phyloP scores from a whole-genome alignment of 2,329 filamentous ascomycete species.

The Botrytis fabae region DNA sequence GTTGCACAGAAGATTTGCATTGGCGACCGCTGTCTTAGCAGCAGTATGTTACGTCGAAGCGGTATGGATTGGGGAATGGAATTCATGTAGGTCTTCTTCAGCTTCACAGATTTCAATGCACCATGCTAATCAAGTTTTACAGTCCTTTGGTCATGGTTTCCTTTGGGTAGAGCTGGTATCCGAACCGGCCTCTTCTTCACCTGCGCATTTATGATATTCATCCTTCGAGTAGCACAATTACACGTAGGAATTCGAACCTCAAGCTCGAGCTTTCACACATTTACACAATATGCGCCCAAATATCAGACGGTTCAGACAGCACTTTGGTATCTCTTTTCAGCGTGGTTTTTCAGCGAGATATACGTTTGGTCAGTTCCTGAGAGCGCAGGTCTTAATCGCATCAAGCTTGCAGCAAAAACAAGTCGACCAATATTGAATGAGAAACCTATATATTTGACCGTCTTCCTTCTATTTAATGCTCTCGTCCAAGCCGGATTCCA shows the following conservation, averaged over 20 bases:
- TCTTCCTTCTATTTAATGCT: constrained; percentile 68
- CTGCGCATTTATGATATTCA: constrained; percentile 73
- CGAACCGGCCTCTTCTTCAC: constrained; percentile 75
- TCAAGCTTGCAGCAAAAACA: constrained; percentile 66
- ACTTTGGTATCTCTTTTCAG: constrained; percentile 75
- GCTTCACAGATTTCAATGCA: background rate
- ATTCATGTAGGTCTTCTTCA: constrained; percentile 50
- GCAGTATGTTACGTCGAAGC: constrained; percentile 72
- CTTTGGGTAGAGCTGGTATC: constrained; percentile 71
- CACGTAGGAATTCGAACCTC: constrained; percentile 74
- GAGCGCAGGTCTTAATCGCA: constrained; percentile 66
- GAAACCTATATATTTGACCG: constrained; percentile 76
- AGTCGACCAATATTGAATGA: constrained; percentile 83
- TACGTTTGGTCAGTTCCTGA: constrained; percentile 71
- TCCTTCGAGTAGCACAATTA: constrained; percentile 82
- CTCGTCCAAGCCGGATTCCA: constrained; percentile 69
- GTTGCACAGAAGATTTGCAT: constrained; percentile 82
- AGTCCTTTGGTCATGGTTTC: constrained; percentile 88
- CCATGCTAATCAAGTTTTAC: constrained; percentile 23
- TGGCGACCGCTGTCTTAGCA: constrained; percentile 69
- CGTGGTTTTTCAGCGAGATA: constrained; percentile 75
- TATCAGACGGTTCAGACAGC: constrained; percentile 65
- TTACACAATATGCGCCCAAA: constrained; percentile 57
- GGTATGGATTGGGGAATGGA: constrained; percentile 67
- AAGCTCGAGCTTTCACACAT: constrained; percentile 64